A percentile compares a stretch with the other conserved stretches of the same genome.
These are phyloP conservation scores for Tuber magnatum DNA, from an alignment of 495 filamentous ascomycete genomes.

Conservation along the genomic window DNA sequence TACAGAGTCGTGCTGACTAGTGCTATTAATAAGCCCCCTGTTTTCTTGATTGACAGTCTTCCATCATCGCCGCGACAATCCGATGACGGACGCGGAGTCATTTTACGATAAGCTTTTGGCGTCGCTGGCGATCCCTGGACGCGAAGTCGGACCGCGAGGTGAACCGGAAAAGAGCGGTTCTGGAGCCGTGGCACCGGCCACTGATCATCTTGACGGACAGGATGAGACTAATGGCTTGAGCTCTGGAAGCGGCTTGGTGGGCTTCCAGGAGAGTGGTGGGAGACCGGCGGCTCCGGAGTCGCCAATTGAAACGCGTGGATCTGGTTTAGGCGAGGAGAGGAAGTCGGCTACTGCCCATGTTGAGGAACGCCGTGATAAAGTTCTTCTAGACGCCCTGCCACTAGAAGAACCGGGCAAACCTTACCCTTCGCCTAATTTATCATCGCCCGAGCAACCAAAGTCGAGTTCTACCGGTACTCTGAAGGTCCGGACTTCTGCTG, in stretches of 20 bases:
- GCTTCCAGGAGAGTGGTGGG: not conserved
- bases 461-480: not conserved
- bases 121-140: slow-evolving; percentile 25
- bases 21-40: slow-evolving; percentile 2
- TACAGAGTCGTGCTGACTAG: not conserved
- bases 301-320: not conserved
- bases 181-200: not conserved
- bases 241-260: not conserved
- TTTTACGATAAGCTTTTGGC: slow-evolving; percentile 39
- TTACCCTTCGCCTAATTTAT: not conserved
- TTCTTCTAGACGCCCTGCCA: not conserved
- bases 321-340: not conserved
- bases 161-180: not conserved
- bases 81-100: slow-evolving; percentile 37
- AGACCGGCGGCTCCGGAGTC: not conserved
- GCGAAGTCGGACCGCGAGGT: not conserved
- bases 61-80: not conserved
- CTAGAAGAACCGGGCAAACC: not conserved
- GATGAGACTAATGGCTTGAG: not conserved
- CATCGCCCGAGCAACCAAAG: not conserved
- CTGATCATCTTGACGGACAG: not conserved
- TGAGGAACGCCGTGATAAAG: not conserved
- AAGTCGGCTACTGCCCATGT: not conserved
- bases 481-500: slow-evolving; percentile 12
- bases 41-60: not conserved